phyloP scores from a whole-genome alignment of 768 basidiomycete species.

The Symmetrospora coprosmae region DNA sequence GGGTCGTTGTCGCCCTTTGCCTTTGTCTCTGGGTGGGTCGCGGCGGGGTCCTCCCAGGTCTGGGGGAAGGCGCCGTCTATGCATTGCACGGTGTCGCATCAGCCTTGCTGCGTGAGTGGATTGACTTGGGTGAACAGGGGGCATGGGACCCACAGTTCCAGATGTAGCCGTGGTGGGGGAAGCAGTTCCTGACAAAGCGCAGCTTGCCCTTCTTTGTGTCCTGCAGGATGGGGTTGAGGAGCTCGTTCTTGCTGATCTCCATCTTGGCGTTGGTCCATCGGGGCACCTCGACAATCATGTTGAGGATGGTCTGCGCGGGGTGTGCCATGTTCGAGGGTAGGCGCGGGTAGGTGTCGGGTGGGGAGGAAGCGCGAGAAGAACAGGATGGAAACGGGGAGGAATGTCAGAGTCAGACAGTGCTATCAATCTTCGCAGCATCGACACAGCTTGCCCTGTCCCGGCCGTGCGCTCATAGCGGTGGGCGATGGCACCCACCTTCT shows the following conservation, averaged over 20 bases:
- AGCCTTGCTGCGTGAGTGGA: too few relatives aligned
- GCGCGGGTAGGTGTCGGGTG: too few relatives aligned
- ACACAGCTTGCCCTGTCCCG: too few relatives aligned
- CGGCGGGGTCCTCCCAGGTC: constrained; percentile 95
- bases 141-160: constrained; percentile 58
- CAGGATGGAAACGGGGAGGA: neutral
- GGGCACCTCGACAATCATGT: constrained; percentile 95
- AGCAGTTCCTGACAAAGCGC: constrained; percentile 97
- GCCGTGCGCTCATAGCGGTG: constrained; percentile 95
- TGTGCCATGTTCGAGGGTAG: too few relatives aligned
- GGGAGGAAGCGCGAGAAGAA: too few relatives aligned
- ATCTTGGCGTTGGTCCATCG: constrained; percentile 99
- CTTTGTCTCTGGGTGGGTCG: constrained; percentile 86
- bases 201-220: constrained; percentile 93
- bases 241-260: constrained; percentile 92
- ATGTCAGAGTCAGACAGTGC: neutral
- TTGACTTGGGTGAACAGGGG: neutral
- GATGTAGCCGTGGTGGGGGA: constrained; percentile 99
- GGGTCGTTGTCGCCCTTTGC: constrained; percentile 98
- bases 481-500: constrained; percentile 41
- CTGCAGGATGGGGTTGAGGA: constrained; percentile 99
- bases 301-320: constrained; percentile 90
- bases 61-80: constrained; percentile 79
- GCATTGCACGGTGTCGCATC: neutral
- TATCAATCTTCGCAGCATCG: neutral